Conservation (phyloP, 1,139 yeast species). For the Magnusiomyces tetraspermus region DNA sequence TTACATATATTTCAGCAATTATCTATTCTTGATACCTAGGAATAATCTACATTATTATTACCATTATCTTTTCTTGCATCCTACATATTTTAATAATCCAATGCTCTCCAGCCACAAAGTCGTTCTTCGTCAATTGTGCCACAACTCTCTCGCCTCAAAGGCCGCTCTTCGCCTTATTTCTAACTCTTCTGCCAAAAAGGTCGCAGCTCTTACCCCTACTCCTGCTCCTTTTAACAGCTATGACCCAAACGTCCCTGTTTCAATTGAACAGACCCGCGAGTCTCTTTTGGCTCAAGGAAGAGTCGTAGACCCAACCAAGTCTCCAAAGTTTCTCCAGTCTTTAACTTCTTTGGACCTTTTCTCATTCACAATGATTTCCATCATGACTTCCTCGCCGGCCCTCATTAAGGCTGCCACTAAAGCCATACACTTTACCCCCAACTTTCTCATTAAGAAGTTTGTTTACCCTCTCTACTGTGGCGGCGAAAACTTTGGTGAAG, state of each 20-base stretch:
- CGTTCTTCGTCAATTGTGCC: no score
- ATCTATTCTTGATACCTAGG: no score
- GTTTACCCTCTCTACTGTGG: slow-evolving; percentile 86
- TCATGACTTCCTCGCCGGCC: slow-evolving; percentile 29
- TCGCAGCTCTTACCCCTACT: not conserved
- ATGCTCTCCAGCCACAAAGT: no score
- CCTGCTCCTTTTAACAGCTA: no score
- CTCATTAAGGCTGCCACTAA: slow-evolving; percentile 29
- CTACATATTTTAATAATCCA: no score
- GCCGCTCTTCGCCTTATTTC: not conserved
- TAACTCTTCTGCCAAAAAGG: not conserved
- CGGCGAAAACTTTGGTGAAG: slow-evolving; percentile 69
- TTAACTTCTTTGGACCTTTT: slow-evolving; percentile 21
- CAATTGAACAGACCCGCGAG: not conserved
- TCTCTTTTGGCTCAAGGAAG: not conserved
- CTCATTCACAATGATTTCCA: slow-evolving; percentile 25
- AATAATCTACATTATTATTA: no score
- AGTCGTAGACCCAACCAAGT: slow-evolving; percentile 11
- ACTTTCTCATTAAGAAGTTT: slow-evolving; percentile 55
- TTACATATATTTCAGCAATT: no score
- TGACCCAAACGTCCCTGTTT: no score
- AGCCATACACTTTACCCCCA: slow-evolving; percentile 44
- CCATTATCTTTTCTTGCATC: no score
- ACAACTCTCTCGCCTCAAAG: not conserved
- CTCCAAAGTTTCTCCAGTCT: slow-evolving; percentile 20